Base-by-base conservation (phyloP, 768 basidiomycete genomes). In the Nidularia sp. region DNA sequence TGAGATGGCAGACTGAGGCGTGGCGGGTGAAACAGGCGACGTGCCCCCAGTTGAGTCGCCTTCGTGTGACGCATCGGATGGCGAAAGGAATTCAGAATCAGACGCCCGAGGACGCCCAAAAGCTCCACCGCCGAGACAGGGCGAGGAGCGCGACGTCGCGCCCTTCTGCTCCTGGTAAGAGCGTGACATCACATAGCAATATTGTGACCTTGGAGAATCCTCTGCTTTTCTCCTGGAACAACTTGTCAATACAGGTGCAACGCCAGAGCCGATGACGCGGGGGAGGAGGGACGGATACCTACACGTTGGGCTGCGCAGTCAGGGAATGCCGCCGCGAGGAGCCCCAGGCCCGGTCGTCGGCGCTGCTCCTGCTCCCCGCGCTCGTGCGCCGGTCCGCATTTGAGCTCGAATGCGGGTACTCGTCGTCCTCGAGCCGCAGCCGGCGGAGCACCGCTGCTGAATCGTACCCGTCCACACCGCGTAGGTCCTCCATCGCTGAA, bases 391-490 rank as follows among this genome's bases (percentile, higher is more conserved):
- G n/a, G n/a, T n/a, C n/a, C n/a, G n/a, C n/a, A n/a, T n/a, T n/a
- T n/a, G n/a, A n/a, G n/a, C n/a, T n/a, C n/a, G n/a, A n/a, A n/a
- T n/a, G n/a, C n/a, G n/a, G n/a, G n/a, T 59, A 52, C 45, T 54
- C 67, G 35, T 77, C 73, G 48, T 84, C 84, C 18, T 84, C 80
- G 55, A 77, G 73, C 51, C 72, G 76, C n/a, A 90, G 66, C 29
- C 88, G 76, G 50, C 81, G 71, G 45, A 90, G 66, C 5, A 90
- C 87, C 5, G 85, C 81, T 4, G 83, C 80, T 0, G 86, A 82
- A 61, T 88, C 85, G 35, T 72, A 74, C 53, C 54, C 72, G 65
- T 59, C 68, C 18, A 78, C 66, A 2, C 82, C 81, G 6, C 83
- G 74, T 47, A 84, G 62, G 53, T 82, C 81, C 62, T 88, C 86